Base-by-base conservation (phyloP, 148 eudicot species). In the Cornus controversa region DNA sequence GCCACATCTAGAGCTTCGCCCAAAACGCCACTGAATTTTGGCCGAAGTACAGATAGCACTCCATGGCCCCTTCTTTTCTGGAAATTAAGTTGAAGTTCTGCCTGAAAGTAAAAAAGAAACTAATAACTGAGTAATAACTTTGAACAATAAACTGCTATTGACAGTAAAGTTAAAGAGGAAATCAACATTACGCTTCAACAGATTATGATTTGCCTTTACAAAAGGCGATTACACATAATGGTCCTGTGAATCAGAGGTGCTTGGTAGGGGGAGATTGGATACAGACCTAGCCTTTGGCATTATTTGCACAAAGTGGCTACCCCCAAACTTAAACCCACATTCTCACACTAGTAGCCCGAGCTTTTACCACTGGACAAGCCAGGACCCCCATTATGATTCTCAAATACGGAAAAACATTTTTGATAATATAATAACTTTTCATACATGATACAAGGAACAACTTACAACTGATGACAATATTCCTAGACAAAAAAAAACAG, bases 1-100 rank as follows among this genome's bases (percentile, higher is more conserved):
- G 99, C 98, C 81, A 96, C 92, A 81, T 96, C 99, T 73, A 96
- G 82, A 87, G 98, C 98, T 90, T 96, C 98, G 25, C 99, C 98
- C 80, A 96, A 81, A 27, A 93, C 93, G 57, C 99, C 99, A 64
- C 99, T 96, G 81, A 96, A 91, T 89, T 96, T 96, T 37, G 99
- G 98, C 34, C 87, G 90, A 20, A 96, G 85, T 40, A 96, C 90
- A 67, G 99, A 96, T 74, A 96, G 85, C 53, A 87, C 91, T n/a
- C 99, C 98, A 74, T 90, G 88, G 25, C 99, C 99, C 86, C 91
- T 91, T 86, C 99, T 84, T 72, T 95, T 95, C 76, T 90, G 99
- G 86, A 95, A 88, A 86, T 95, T 95, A 57, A 95, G 88, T 67
- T 95, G 96, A 75, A 95, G 77, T 86, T 95, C 99, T 70, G 96